Evolutionary conservation across 106 monocot species (phyloP).

Genomic region (Phalaenopsis aphrodite): DNA sequence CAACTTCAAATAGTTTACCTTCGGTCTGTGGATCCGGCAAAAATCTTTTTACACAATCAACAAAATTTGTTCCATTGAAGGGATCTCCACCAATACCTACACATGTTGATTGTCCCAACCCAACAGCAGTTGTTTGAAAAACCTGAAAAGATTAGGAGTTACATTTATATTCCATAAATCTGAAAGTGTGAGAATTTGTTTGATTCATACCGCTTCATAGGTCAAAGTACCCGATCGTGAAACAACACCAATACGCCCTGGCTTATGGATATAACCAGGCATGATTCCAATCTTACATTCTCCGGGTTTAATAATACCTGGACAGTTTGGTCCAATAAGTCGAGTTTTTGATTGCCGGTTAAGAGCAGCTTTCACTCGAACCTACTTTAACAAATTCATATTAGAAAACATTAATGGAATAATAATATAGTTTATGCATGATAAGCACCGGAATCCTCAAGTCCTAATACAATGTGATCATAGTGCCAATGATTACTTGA

Average conservation of each 20-base stretch:
- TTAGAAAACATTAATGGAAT: neutral
- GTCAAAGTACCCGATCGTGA: slow-evolving; percentile 98
- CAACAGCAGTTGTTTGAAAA: slow-evolving; percentile 97
- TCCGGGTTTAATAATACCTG: slow-evolving; percentile 97
- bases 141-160: slow-evolving; percentile 41
- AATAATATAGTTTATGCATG: neutral
- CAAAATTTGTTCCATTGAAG: slow-evolving; percentile 98
- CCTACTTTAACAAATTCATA: slow-evolving; percentile 34
- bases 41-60: slow-evolving; percentile 83
- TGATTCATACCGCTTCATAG: slow-evolving; percentile 81
- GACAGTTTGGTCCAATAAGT: slow-evolving; percentile 95
- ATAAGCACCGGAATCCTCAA: neutral
- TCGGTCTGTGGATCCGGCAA: slow-evolving; percentile 97
- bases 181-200: neutral
- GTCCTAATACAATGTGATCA: neutral
- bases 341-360: slow-evolving; percentile 94
- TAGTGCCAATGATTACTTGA: too few relatives aligned
- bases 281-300: slow-evolving; percentile 99
- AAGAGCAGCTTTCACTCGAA: slow-evolving; percentile 93
- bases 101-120: slow-evolving; percentile 94
- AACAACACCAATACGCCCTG: slow-evolving; percentile 90
- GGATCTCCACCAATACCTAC: slow-evolving; percentile 99
- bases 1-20: slow-evolving; percentile 36
- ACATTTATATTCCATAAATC: too few relatives aligned
- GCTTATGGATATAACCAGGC: slow-evolving; percentile 99